Base-by-base conservation (phyloP, 768 basidiomycete species). In the Tephrocybe sp. region DNA sequence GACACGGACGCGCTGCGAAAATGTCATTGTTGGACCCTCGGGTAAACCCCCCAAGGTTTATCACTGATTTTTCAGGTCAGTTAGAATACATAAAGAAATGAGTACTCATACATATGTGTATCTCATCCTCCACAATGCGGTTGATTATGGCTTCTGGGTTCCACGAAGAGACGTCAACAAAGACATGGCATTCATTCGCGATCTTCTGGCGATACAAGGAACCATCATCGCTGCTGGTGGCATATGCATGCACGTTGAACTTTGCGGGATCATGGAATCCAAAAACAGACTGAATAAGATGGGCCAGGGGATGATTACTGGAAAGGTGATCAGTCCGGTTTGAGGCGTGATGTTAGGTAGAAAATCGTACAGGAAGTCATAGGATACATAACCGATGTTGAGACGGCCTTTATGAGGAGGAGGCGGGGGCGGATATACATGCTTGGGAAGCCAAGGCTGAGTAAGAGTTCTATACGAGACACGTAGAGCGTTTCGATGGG, bases 371-470 rank as follows among this genome's bases (percentile, higher is more conserved):
- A 20, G 12, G 24, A 45, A 45, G n/a, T 45, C 44, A 17, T 45
- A 24, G 20, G 44, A 45, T 45, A 45, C 44, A 32, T 45, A 45
- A 18, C 44, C 44, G 28, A 45, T 45, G 28, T 45, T 45, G 4
- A 45, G n/a, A 11, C 44, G 25, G 30, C 44, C 28, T 17, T 32
- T 5, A 8, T 18, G n/a, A 28, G 44, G 44, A 9, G 44, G 44
- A 6, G 44, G 44, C 18, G 44, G 44, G 15, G 44, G 44, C 20
- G 44, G 44, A 12, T 45, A 45, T 12, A 45, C 44, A 20, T 45
- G 44, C 7, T 33, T 12, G 3, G 44, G 44, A n/a, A 45, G 25
- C 44, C 44, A 45, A 45, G 44, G 30, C 21, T 45, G 44, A 45
- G 28, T 45, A 20, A 45, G 44, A 3, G 44, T 45, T n/a, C 28